phyloP scores from a whole-genome alignment of 148 eudicot species.

The Rhododendron mucronatum region DNA sequence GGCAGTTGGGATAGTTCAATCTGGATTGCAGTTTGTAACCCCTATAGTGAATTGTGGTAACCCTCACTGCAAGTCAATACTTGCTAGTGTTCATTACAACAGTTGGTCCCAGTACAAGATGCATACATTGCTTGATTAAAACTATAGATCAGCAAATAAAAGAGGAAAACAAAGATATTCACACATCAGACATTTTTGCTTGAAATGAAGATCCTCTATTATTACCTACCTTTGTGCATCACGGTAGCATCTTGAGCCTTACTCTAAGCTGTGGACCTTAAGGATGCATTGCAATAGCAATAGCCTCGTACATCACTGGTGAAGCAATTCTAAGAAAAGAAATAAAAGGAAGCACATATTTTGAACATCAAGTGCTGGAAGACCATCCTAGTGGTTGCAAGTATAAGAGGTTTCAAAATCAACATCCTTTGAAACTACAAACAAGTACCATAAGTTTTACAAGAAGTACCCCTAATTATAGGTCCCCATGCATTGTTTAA shows the following conservation, averaged over 20 bases:
- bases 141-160: neutral
- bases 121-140: neutral
- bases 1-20: no score
- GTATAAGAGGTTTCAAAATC: neutral
- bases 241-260: constrained; percentile 4
- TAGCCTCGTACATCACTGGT: neutral
- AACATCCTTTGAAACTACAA: neutral
- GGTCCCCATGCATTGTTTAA: neutral
- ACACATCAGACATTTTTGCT: neutral
- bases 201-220: neutral
- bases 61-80: neutral
- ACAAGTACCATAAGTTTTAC: neutral
- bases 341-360: neutral
- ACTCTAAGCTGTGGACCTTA: neutral
- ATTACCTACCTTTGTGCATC: neutral
- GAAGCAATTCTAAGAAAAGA: neutral
- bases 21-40: no score
- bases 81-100: neutral
- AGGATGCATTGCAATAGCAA: neutral
- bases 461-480: neutral
- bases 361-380: neutral
- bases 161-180: neutral
- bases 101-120: neutral
- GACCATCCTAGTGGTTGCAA: neutral
- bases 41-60: no score